These are phyloP conservation scores for Diphasiastrum complanatum DNA, from an alignment of 83 land plant genomes.

Conservation along the genomic window DNA sequence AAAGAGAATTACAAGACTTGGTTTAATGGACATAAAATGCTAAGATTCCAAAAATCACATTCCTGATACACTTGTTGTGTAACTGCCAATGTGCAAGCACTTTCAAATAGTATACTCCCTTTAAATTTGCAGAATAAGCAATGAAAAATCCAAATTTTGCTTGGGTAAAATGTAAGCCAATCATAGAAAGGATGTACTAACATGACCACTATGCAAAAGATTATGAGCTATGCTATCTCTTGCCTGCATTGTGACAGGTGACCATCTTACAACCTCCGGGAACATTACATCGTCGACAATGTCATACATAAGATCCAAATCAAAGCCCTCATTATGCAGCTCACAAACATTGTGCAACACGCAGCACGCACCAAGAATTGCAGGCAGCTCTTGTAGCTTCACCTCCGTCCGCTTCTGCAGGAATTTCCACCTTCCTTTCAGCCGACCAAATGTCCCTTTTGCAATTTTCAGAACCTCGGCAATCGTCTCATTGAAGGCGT, in stretches of 20 bases:
- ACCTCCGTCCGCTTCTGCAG: constrained; percentile 91
- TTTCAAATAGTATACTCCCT: too few species aligned
- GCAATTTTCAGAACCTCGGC: constrained; percentile 57
- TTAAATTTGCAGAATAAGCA: too few species aligned
- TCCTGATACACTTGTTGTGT: too few species aligned
- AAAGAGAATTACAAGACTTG: too few species aligned
- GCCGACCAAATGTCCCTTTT: constrained; percentile 56
- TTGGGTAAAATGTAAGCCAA: not conserved
- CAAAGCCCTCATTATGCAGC: constrained; percentile 55
- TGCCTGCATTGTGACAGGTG: constrained; percentile 41
- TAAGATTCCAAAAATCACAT: too few species aligned
- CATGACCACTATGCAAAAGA: constrained; percentile 66
- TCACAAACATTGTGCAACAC: constrained; percentile 93
- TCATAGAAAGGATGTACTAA: constrained; percentile 51
- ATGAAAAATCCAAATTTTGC: too few species aligned
- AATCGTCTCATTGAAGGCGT: constrained; percentile 82
- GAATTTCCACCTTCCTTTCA: constrained; percentile 87
- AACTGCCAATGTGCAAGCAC: too few species aligned
- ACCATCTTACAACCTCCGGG: constrained; percentile 40
- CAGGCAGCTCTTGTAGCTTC: constrained; percentile 87
- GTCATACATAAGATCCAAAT: constrained; percentile 42
- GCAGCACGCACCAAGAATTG: constrained; percentile 90
- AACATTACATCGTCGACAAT: constrained; percentile 73
- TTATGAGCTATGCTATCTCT: constrained; percentile 86
- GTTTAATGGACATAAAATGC: too few species aligned